Percentiles rank a stretch among this genome's conserved stretches.
Evolutionary conservation across 2,329 filamentous ascomycete species (phyloP).

Genomic region (Cytospora piceae): DNA sequence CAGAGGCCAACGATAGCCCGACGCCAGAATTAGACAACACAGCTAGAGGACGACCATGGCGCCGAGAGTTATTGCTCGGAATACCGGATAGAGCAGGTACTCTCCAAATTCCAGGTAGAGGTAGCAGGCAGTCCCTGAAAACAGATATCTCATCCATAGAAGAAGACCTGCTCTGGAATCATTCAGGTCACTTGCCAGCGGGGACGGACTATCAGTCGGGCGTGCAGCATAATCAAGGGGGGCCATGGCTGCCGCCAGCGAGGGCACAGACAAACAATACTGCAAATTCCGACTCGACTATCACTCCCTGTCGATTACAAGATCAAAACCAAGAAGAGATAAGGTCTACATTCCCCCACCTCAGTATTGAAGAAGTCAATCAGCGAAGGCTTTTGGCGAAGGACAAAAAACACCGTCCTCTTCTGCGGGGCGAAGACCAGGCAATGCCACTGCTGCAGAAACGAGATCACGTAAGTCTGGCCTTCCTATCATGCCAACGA

Average conservation of each 20-base stretch:
- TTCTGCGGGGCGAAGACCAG: background rate
- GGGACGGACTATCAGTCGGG: too few species aligned
- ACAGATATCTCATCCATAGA: too few species aligned
- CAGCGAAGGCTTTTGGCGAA: background rate
- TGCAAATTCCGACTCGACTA: background rate
- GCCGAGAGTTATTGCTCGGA: too few species aligned
- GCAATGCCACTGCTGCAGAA: background rate
- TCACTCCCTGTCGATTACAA: background rate
- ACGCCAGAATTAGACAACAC: too few species aligned
- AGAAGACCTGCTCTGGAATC: background rate
- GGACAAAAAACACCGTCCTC: background rate
- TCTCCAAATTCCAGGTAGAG: too few species aligned
- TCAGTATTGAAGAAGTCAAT: background rate
- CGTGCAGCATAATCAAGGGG: too few species aligned
- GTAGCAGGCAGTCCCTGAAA: too few species aligned
- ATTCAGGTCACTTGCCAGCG: background rate
- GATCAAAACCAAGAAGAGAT: background rate
- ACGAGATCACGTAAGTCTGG: constrained; percentile 12
- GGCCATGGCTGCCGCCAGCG: background rate
- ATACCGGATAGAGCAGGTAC: too few species aligned
- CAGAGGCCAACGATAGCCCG: too few species aligned
- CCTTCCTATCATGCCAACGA: background rate
- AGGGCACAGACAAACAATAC: background rate
- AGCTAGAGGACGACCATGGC: too few species aligned
- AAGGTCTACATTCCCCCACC: background rate